Evolutionary conservation across 2,329 filamentous ascomycete genomes (phyloP).

Genomic region (Sarocladiaceae sp.): DNA sequence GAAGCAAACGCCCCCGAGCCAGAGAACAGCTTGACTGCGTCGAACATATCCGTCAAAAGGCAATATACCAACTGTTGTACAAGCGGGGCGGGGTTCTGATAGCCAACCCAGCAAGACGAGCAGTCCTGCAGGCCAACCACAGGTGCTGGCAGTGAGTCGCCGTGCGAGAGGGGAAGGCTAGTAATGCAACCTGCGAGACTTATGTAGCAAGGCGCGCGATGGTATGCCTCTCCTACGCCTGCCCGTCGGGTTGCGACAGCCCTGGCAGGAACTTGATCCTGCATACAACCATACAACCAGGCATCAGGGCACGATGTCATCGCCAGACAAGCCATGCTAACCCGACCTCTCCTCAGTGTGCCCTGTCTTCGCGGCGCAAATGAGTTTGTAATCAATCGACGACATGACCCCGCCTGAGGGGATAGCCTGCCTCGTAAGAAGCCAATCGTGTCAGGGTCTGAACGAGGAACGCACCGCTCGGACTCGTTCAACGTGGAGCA

Average conservation of each 20-base stretch:
- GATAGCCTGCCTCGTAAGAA: too few relatives aligned
- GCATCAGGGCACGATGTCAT: conserved; percentile 9
- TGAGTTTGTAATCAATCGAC: too few relatives aligned
- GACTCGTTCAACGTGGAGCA: background rate
- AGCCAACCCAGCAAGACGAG: too few relatives aligned
- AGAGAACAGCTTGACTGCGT: too few relatives aligned
- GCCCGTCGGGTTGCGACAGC: conserved; percentile 2
- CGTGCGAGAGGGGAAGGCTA: background rate
- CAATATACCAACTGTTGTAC: too few relatives aligned
- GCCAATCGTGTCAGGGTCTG: background rate
- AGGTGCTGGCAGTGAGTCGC: background rate
- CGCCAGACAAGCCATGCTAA: background rate
- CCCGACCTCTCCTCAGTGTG: too few relatives aligned
- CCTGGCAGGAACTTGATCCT: conserved; percentile 1
- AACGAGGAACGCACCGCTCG: background rate
- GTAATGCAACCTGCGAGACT: conserved; percentile 1
- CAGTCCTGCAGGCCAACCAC: background rate
- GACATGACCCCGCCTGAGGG: too few relatives aligned
- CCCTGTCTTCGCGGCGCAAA: too few relatives aligned
- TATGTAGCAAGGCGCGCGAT: background rate
- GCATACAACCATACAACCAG: background rate
- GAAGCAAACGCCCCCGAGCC: too few relatives aligned
- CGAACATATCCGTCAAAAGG: too few relatives aligned
- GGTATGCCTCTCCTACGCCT: background rate
- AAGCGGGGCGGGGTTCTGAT: too few relatives aligned